Evolutionary conservation across 306 rosid genomes (phyloP).

Genomic region (Castanea sativa): DNA sequence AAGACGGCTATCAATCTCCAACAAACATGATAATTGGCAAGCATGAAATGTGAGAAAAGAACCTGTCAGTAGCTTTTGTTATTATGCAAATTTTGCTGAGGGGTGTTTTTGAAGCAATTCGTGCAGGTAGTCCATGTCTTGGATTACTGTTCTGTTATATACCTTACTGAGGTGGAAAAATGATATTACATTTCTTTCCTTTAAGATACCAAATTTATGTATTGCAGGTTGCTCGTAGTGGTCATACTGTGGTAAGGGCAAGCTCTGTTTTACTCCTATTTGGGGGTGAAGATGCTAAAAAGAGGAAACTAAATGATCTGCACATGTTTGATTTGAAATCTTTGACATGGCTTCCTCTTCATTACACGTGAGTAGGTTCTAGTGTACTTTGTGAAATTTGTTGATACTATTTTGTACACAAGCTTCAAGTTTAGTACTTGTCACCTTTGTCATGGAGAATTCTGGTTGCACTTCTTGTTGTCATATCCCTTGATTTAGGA

Average conservation of each 20-base stretch:
- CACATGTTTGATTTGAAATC: constrained; percentile 95
- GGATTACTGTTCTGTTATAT: background rate
- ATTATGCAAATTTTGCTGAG: background rate
- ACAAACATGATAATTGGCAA: constrained; percentile 8
- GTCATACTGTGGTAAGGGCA: constrained; percentile 87
- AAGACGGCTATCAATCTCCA: background rate
- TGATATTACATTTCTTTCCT: background rate
- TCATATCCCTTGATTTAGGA: constrained; percentile 11
- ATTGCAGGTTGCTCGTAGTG: constrained; percentile 77
- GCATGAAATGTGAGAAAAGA: background rate
- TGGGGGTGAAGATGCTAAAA: constrained; percentile 91
- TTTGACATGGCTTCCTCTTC: constrained; percentile 91
- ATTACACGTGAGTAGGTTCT: constrained; percentile 71
- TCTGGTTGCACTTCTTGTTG: constrained; percentile 1
- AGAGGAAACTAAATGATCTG: constrained; percentile 81
- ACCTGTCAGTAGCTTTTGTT: background rate
- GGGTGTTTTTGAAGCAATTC: background rate
- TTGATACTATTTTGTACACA: background rate
- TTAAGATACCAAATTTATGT: constrained; percentile 3
- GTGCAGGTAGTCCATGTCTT: background rate
- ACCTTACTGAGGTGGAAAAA: background rate
- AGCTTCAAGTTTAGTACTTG: background rate
- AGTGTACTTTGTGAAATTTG: constrained; percentile 2
- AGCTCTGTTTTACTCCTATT: constrained; percentile 68
- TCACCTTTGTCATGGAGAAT: background rate